phyloP scores from a whole-genome alignment of 495 filamentous ascomycete genomes.

The Xylaria curta region DNA sequence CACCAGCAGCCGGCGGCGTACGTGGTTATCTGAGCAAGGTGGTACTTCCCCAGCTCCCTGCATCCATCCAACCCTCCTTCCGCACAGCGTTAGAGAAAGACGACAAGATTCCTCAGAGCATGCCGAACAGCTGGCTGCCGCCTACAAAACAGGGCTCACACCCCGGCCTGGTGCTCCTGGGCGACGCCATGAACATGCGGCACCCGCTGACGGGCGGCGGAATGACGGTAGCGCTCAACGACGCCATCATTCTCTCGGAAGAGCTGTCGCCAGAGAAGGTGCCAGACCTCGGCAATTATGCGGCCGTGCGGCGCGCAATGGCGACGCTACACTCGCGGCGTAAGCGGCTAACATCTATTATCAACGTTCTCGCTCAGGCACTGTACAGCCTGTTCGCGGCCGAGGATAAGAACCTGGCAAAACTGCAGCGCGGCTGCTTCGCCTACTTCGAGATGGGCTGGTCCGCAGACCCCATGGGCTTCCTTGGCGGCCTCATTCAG shows the following conservation, averaged over 20 bases:
- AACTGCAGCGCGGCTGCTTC: conserved; percentile 91
- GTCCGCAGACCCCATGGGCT: conserved; percentile 76
- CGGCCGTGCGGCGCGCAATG: conserved; percentile 71
- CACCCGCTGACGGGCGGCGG: conserved; percentile 93
- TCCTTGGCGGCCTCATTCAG: conserved; percentile 83
- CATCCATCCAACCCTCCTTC: conserved; percentile 75
- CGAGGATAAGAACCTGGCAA: conserved; percentile 74
- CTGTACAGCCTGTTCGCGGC: conserved; percentile 92
- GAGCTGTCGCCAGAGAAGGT: conserved; percentile 71
- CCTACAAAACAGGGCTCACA: conserved; percentile 69
- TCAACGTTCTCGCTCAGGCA: conserved; percentile 95
- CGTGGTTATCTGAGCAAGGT: conserved; percentile 78
- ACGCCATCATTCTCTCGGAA: conserved; percentile 76
- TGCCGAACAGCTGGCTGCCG: conserved; percentile 95
- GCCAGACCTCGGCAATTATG: conserved; percentile 71
- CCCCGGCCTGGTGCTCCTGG: conserved; percentile 80
- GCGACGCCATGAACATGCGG: conserved; percentile 96
- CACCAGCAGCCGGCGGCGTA: conserved; percentile 74
- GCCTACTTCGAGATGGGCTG: conserved; percentile 85
- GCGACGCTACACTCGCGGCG: conserved; percentile 82
- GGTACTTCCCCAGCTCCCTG: conserved; percentile 78
- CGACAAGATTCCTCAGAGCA: conserved; percentile 69
- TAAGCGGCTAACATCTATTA: conserved; percentile 80
- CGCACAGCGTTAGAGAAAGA: conserved; percentile 74
- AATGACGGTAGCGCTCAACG: conserved; percentile 94